Evolutionary conservation across 805 yeast genomes (phyloP), one percentile per base, ranked within the genome.

Genomic region (Candida ovalis): DNA sequence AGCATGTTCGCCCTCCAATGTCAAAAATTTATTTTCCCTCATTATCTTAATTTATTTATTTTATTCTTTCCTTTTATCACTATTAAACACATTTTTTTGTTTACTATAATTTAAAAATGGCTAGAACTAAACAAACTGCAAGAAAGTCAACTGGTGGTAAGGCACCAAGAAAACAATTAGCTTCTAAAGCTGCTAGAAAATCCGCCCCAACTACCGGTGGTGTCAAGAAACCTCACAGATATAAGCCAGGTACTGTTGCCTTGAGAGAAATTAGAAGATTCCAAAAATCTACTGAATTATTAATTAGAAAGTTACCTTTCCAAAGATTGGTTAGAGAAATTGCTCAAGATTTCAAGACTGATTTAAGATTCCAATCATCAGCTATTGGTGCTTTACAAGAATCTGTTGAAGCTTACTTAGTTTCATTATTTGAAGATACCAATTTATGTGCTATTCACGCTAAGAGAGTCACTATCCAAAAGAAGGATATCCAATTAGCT

Each of bases 361-460:
- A 87, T 69, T 81, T 90, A 73, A 85, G 96, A 80, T 92, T 94
- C 85, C 97, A 92, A 74, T 87, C 96, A 48, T 87, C 96, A 58
- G 99, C 99, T 59, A 86, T 92, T 59, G 91, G 96, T 75, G 99
- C 99, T 60, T 78, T 92, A 64, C 99, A 92, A 74, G 99, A 94
- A 77, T 91, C 98, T 56, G 96, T 92, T 55, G 99, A 92, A 80
- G 97, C 97, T 66, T 94, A 90, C 81, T 79, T 94, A 64, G 97
- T 92, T 47, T 88, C 96, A 52, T 75, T 92, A 66, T 94, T 92
- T 62, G 98, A 92, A 79, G 98, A 94, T 74, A 94, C 98, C 59
- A 92, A 91, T 80, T 81, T 92, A 78, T 94, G 97, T 77, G 97
- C 98, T 57, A 88, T 90, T 61, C 99, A 92, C 75, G 99, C 98